Percentiles rank a stretch among this genome's conserved stretches.
Conservation (phyloP, 352 stramenopile species). For the Phytopythium delawarense region DNA sequence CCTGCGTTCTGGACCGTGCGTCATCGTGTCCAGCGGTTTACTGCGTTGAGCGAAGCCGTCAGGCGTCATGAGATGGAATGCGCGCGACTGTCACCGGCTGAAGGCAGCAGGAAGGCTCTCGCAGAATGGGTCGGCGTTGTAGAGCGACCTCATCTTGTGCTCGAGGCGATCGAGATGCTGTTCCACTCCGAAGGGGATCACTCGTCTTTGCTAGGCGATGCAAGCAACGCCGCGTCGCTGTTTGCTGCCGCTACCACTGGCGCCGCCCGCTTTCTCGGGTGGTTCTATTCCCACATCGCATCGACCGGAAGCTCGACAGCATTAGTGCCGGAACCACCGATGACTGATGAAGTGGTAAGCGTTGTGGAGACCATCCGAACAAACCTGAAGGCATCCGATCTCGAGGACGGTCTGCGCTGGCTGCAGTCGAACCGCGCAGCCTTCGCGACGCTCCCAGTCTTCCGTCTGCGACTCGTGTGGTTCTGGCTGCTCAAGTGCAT, state of each 20-base stretch:
- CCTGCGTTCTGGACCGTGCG: background rate
- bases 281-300: constrained; percentile 36
- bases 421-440: constrained; percentile 35
- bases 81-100: no score
- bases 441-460: constrained; percentile 22
- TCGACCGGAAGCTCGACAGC: background rate
- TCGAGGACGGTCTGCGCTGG: constrained; percentile 25
- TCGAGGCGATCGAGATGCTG: constrained; percentile 20
- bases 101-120: background rate
- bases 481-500: constrained; percentile 52
- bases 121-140: constrained; percentile 30
- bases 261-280: constrained; percentile 31
- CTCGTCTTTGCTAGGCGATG: constrained; percentile 14
- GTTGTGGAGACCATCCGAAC: constrained; percentile 18
- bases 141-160: constrained; percentile 19
- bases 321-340: background rate
- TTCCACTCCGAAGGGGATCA: constrained; percentile 18
- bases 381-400: constrained; percentile 16
- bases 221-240: constrained; percentile 9
- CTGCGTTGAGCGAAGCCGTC: constrained; percentile 1
- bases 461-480: constrained; percentile 49
- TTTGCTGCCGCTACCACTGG: background rate
- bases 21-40: background rate
- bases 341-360: constrained; percentile 14
- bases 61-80: background rate